Conservation (phyloP, 192 early-diverging fungal species). For the Backusella circina region DNA sequence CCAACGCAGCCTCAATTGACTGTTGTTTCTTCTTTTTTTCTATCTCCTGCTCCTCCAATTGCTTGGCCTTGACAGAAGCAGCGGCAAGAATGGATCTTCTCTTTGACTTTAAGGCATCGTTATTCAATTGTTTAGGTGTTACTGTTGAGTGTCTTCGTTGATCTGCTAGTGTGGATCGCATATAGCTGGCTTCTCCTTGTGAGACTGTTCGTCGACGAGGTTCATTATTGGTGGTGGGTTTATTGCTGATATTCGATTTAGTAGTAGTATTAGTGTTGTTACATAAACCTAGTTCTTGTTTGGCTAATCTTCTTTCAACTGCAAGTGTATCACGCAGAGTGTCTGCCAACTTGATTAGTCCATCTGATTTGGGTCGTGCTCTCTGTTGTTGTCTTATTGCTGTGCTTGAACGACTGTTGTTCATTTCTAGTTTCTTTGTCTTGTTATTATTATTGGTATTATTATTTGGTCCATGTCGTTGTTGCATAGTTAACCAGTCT, state of each 20-base stretch:
- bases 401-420: not conserved
- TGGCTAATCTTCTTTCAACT: conserved; percentile 2
- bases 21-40: not conserved
- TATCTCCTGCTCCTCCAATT: not conserved
- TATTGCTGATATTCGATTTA: not conserved
- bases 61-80: not conserved
- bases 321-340: conserved; percentile 7
- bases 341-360: not conserved
- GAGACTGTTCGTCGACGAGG: conserved; percentile 12
- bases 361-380: not conserved
- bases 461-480: not conserved
- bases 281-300: conserved; percentile 3
- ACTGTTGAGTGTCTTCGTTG: not conserved
- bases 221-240: not conserved
- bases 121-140: not conserved
- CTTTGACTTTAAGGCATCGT: not conserved
- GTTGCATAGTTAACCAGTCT: not conserved
- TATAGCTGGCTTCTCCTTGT: conserved; percentile 4
- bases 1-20: not conserved
- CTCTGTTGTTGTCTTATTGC: not conserved
- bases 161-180: not conserved
- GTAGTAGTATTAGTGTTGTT: not conserved
- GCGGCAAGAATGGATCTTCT: not conserved
- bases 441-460: not conserved
- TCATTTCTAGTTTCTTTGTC: not conserved